Conservation (phyloP, 73 alveolate species). For the Paramecium biaurelia region DNA sequence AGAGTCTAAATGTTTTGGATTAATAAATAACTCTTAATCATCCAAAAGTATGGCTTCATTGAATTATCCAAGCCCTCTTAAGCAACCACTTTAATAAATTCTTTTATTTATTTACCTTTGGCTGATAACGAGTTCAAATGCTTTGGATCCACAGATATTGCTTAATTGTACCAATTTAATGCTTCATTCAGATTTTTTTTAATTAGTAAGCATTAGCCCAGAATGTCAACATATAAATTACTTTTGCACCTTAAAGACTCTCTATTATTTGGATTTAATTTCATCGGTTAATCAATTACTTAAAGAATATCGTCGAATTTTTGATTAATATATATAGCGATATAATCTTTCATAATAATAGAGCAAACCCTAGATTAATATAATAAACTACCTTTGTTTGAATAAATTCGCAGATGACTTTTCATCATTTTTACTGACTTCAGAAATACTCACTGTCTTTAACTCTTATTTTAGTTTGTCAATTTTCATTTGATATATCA, state of each 20-base stretch:
- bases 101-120: background rate
- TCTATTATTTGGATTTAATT: background rate
- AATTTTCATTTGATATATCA: background rate
- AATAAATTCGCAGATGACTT: background rate
- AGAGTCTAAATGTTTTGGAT: background rate
- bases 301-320: background rate
- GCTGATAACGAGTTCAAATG: background rate
- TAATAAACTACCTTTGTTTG: background rate
- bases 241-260: background rate
- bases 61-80: background rate
- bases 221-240: background rate
- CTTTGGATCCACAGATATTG: background rate
- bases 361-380: background rate
- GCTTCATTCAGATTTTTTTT: background rate
- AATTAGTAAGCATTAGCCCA: background rate
- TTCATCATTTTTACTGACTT: background rate
- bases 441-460: background rate
- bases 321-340: background rate
- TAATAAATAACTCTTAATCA: background rate
- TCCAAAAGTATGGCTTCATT: background rate
- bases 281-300: background rate
- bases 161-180: background rate
- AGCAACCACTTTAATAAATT: background rate
- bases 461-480: background rate
- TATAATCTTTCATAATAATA: no score